phyloP scores from a whole-genome alignment of 1,284 basidiomycete species.

The Melampsora americana region DNA sequence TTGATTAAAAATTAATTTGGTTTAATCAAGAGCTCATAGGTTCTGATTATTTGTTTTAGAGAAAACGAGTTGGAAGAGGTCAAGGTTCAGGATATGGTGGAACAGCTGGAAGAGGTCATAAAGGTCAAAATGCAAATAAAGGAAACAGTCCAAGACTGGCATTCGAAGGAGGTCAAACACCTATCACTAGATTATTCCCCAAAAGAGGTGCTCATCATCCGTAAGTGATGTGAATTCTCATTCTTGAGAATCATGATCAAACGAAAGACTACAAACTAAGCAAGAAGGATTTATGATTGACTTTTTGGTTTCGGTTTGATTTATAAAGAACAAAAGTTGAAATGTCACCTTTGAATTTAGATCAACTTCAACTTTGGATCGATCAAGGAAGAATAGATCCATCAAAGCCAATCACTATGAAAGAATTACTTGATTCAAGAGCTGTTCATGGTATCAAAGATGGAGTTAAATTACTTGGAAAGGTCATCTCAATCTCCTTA shows the following conservation, averaged over 20 bases:
- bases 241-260: neutral
- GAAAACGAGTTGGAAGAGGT: slow-evolving; percentile 85
- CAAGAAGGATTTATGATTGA: slow-evolving; percentile 11
- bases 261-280: slow-evolving; percentile 22
- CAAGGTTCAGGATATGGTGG: slow-evolving; percentile 84
- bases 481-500: slow-evolving; percentile 64
- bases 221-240: slow-evolving; percentile 61
- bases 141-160: slow-evolving; percentile 68
- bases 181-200: slow-evolving; percentile 83
- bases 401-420: slow-evolving; percentile 79
- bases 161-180: slow-evolving; percentile 96
- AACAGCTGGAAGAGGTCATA: slow-evolving; percentile 87
- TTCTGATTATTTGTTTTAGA: no score
- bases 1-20: neutral
- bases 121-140: slow-evolving; percentile 89
- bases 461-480: slow-evolving; percentile 76
- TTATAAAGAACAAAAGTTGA: slow-evolving; percentile 60
- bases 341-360: slow-evolving; percentile 80
- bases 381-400: slow-evolving; percentile 76
- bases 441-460: slow-evolving; percentile 83
- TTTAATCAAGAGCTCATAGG: no score
- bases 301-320: neutral
- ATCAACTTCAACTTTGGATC: slow-evolving; percentile 86
- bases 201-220: slow-evolving; percentile 91
- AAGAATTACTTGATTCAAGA: slow-evolving; percentile 75